Evolutionary conservation across 2,329 filamentous ascomycete species (phyloP), one percentile per base, ranked within the genome.

Genomic region (Graphilbum sp.): DNA sequence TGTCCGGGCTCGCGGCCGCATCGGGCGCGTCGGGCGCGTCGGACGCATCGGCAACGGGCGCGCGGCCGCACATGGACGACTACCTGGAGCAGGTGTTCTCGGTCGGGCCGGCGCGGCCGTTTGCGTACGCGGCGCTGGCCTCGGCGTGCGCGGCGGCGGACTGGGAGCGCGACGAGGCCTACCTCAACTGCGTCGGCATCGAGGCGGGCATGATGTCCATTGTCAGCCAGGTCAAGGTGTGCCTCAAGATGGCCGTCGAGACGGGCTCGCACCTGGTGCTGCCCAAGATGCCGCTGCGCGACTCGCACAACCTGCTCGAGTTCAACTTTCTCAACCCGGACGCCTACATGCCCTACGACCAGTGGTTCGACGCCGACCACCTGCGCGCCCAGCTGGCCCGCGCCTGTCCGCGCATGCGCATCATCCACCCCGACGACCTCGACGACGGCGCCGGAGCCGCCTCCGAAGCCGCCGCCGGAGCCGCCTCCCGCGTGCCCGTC

Each of bases 171-270:
- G 46, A 55, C 29, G 47, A 50, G 29, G 49, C 51, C 5, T 57
- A 52, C 36, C 38, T 57, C 19, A 44, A 52, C 38, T 57, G 54
- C 42, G 49, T 41, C 15, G 50, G 46, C 27, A 56, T 57, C 36
- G 38, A 46, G 16, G 51, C 52, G 10, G 54, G 54, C 20, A 44
- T 57, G 34, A 56, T 54, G 6, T 47, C 45, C 25, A 52, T 57
- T 37, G 48, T 57, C 37, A 55, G 52, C 7, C 52, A 56, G 42
- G 41, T 57, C 32, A 56, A 54, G 44, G 49, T 52, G 19, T 57
- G 54, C 39, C 41, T 56, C 24, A 56, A 57, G 43, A 55, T 55
- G 52, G 54, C 54, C 34, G 34, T 55, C 12, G 54, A 56, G 6
- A 43, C 53, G 3, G 53, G 54, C 15, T 46, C 47, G 2, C 45